Base-by-base conservation (phyloP, 768 basidiomycete species). In the Xerocomus potaroensis region DNA sequence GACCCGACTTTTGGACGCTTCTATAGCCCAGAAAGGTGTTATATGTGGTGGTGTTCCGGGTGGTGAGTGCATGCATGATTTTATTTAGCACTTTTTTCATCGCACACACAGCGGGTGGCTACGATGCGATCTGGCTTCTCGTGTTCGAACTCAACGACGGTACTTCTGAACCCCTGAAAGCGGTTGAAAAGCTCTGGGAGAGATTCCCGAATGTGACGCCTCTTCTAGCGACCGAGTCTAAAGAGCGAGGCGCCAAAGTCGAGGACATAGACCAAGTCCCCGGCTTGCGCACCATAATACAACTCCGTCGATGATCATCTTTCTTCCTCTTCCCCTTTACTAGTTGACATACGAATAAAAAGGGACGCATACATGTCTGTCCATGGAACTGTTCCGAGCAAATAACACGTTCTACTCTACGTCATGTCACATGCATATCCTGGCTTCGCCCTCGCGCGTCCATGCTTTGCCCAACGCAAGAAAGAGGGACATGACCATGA, bases 1-100 rank as follows among this genome's bases (percentile, higher is more conserved):
- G 66, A 94, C 91, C 0, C 65, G 71, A 33, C 77, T 99, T 18
- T 75, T 99, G 39, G 80, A 98, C 61, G 72, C 73, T 4, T 95
- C 91, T 50, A 71, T 87, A 14, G 69, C 76, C 12, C 76, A 86
- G 54, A 80, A 87, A 3, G 96, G 96, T 23, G 84, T 97, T 15
- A 76, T 98, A 31, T 92, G 91, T 18, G 94, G 93, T 21, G 95
- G 95, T 16, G 96, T 98, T 5, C 96, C 96, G 6, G 96, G 96
- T 33, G 94, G 94, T 93, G 59, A 56, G 86, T 64, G 4, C 8
- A 23, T 11, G 1, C 38, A 15, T 26, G 35, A 34, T 41, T 24
- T 24, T 30, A 22, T 19, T 15, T 10, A 15, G 7, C 3, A 8
- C n/a, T 33, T 39, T 43, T 27, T 44, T 53, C 34, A 53, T 8